phyloP scores from a whole-genome alignment of 345 rosid species.

The Arabis hirsuta region DNA sequence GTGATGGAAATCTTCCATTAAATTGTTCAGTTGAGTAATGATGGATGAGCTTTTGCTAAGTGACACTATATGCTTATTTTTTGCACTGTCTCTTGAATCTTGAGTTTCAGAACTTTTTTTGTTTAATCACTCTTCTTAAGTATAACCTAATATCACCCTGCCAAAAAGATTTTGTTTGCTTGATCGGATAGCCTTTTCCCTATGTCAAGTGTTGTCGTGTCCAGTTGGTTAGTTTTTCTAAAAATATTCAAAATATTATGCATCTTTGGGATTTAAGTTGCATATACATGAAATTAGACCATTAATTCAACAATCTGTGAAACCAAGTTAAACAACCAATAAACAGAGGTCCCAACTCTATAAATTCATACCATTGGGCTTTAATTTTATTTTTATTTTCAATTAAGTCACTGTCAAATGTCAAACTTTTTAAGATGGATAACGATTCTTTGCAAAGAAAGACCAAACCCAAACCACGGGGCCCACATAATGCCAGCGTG shows the following conservation, averaged over 20 bases:
- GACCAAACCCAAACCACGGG: background rate
- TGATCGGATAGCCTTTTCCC: slow-evolving; percentile 10
- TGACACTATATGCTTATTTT: background rate
- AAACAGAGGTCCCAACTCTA: too few relatives aligned
- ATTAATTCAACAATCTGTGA: background rate
- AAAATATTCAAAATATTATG: slow-evolving; percentile 6
- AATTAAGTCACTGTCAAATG: background rate
- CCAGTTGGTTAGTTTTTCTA: background rate
- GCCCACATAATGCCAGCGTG: slow-evolving; percentile 37
- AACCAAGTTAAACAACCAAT: too few relatives aligned
- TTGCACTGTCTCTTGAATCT: slow-evolving; percentile 1
- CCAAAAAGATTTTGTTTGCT: background rate
- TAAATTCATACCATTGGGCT: background rate
- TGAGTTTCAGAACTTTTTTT: background rate
- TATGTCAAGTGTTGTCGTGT: slow-evolving; percentile 24
- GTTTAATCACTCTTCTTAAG: background rate
- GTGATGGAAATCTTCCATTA: background rate
- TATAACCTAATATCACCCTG: slow-evolving; percentile 20
- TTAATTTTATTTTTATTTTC: background rate
- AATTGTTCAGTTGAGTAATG: slow-evolving; percentile 8
- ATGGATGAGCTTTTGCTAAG: slow-evolving; percentile 21
- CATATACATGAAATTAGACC: slow-evolving; percentile 25
- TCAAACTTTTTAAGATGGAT: slow-evolving; percentile 12
- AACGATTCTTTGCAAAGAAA: too few relatives aligned
- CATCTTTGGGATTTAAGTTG: slow-evolving; percentile 10